These are phyloP conservation scores for Lasiodiplodia hormozganensis DNA, from an alignment of 2,329 filamentous ascomycete genomes.

Conservation along the genomic window DNA sequence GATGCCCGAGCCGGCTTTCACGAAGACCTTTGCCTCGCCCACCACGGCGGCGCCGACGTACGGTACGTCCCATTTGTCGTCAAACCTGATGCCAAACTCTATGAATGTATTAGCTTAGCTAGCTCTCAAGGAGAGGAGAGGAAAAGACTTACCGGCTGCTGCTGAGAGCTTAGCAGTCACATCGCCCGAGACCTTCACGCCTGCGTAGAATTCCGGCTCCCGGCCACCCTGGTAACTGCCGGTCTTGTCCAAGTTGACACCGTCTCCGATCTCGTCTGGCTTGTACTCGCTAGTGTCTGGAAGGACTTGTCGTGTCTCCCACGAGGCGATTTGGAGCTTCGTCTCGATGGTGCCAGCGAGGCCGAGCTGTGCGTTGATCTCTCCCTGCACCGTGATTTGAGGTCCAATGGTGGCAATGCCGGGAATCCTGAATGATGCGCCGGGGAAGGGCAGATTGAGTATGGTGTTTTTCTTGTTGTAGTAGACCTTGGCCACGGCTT, in stretches of 20 bases:
- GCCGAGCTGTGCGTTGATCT: neutral
- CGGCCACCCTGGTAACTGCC: neutral
- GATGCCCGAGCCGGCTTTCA: neutral
- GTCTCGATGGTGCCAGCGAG: neutral
- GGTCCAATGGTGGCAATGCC: neutral
- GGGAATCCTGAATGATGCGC: neutral
- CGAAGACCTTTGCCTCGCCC: neutral
- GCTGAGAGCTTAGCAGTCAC: neutral
- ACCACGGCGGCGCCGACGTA: neutral
- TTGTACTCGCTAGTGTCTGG: neutral
- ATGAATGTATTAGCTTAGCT: too few relatives aligned
- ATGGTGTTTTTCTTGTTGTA: constrained; percentile 24
- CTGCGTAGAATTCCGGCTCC: neutral
- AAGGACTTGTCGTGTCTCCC: neutral
- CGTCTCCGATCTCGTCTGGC: neutral
- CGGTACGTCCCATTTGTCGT: neutral
- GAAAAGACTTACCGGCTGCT: neutral
- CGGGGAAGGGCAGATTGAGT: neutral
- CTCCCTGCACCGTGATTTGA: neutral
- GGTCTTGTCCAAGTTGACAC: neutral
- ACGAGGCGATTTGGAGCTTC: constrained; percentile 2
- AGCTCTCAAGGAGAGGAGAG: neutral
- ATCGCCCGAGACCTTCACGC: neutral
- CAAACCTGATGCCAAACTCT: neutral
- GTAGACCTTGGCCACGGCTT: constrained; percentile 34